phyloP scores from a whole-genome alignment of 2,329 filamentous ascomycete species.

The Cladosporium oxysporum region DNA sequence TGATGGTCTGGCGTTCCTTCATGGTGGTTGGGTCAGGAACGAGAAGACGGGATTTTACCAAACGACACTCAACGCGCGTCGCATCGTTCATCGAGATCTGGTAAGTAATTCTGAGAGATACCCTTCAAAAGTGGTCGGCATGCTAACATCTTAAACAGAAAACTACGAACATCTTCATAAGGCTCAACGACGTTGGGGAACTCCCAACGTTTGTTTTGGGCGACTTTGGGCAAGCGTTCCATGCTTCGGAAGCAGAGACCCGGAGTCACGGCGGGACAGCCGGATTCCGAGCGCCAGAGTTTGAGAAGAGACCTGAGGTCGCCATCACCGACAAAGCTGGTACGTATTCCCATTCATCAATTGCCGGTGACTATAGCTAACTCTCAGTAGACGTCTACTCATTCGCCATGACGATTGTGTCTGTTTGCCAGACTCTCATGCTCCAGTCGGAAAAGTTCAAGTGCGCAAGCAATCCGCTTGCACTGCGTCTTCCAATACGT shows the following conservation, averaged over 20 bases:
- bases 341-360: background rate
- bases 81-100: conserved; percentile 30
- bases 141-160: conserved; percentile 10
- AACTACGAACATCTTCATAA: conserved; percentile 29
- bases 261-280: background rate
- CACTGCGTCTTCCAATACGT: background rate
- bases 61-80: background rate
- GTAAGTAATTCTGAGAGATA: background rate
- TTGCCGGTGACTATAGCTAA: background rate
- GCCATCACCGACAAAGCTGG: background rate
- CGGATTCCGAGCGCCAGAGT: background rate
- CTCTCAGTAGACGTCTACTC: conserved; percentile 28
- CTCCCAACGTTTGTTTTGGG: conserved; percentile 29
- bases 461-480: background rate
- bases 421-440: background rate
- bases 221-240: conserved; percentile 28
- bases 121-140: background rate
- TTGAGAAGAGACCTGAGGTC: conserved; percentile 14
- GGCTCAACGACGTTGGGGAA: background rate
- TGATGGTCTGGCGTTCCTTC: conserved; percentile 31
- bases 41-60: background rate
- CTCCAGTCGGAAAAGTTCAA: background rate
- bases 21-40: conserved; percentile 24
- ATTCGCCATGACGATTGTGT: conserved; percentile 26
- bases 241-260: background rate